These are phyloP conservation scores for Botrytis squamosa DNA, from an alignment of 2,329 filamentous ascomycete species.

Conservation along the genomic window DNA sequence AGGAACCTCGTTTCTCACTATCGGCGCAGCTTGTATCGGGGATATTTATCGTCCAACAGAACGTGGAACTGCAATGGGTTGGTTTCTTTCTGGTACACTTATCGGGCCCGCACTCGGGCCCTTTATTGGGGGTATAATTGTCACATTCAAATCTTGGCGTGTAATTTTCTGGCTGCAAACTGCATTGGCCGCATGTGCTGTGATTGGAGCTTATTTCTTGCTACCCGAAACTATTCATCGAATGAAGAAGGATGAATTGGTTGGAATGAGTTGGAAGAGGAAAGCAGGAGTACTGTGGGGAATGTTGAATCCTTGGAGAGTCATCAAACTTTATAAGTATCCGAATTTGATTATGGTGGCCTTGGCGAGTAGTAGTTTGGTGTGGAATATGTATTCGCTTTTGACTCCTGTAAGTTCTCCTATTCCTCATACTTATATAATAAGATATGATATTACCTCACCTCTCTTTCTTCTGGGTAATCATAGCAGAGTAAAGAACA, in stretches of 20 bases:
- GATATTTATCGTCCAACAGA: slow-evolving; percentile 66
- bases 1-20: slow-evolving; percentile 71
- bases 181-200: slow-evolving; percentile 60
- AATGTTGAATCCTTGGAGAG: slow-evolving; percentile 66
- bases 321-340: slow-evolving; percentile 63
- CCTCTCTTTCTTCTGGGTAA: not conserved
- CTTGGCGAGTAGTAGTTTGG: slow-evolving; percentile 59
- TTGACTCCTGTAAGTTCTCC: slow-evolving; percentile 50
- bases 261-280: slow-evolving; percentile 49
- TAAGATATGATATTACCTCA: not conserved
- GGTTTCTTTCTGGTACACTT: slow-evolving; percentile 69
- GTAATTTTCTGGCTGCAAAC: slow-evolving; percentile 77
- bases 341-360: slow-evolving; percentile 65
- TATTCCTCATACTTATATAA: not conserved
- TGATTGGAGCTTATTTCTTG: slow-evolving; percentile 60
- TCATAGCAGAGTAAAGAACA: too few relatives aligned
- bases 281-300: slow-evolving; percentile 56
- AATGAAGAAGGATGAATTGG: slow-evolving; percentile 60
- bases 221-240: slow-evolving; percentile 72
- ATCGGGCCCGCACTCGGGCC: slow-evolving; percentile 70
- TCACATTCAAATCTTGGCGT: slow-evolving; percentile 71
- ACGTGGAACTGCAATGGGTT: slow-evolving; percentile 69
- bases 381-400: slow-evolving; percentile 74
- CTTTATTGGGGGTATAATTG: slow-evolving; percentile 73
- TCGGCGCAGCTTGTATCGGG: slow-evolving; percentile 68